Evolutionary conservation across 1,284 basidiomycete species (phyloP).

Genomic region (Ustilago esculenta): DNA sequence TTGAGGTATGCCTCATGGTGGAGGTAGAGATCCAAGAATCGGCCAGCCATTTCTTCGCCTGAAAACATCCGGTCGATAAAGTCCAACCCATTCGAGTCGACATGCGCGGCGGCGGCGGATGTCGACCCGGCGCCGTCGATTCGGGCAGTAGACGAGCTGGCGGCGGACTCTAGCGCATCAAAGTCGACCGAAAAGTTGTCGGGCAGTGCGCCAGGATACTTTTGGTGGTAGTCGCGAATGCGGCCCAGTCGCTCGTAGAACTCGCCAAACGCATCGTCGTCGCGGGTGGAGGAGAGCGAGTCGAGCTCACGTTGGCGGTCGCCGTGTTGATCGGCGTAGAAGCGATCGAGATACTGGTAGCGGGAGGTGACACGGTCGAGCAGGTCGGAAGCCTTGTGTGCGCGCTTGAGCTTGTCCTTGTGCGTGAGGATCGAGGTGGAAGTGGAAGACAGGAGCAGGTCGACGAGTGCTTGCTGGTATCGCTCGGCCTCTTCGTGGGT

Average conservation of each 20-base stretch:
- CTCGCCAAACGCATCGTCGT: conserved; percentile 49
- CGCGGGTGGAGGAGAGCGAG: conserved; percentile 62
- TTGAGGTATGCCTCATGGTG: conserved; percentile 91
- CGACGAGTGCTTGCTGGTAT: conserved; percentile 74
- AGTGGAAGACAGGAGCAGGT: conserved; percentile 69
- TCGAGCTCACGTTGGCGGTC: conserved; percentile 69
- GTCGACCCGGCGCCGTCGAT: conserved; percentile 8
- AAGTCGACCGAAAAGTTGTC: conserved; percentile 62
- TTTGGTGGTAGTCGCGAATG: conserved; percentile 93
- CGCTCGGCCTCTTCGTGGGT: conserved; percentile 95
- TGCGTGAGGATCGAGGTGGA: conserved; percentile 58
- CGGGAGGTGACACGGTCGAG: conserved; percentile 82
- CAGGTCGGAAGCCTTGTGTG: conserved; percentile 86
- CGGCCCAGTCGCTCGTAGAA: conserved; percentile 93
- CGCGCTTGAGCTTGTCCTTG: conserved; percentile 75
- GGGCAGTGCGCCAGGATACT: conserved; percentile 82
- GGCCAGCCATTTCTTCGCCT: conserved; percentile 93
- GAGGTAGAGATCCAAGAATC: conserved; percentile 90
- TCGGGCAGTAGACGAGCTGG: conserved; percentile 14
- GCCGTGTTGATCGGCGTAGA: conserved; percentile 69
- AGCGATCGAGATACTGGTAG: conserved; percentile 62
- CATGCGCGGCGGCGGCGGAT: conserved; percentile 20
- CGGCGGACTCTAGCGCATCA: conserved; percentile 46
- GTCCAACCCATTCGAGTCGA: conserved; percentile 30
- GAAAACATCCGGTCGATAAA: conserved; percentile 63